A percentile compares a stretch with the other conserved stretches of the same genome.
These are phyloP conservation scores for Russula lepida DNA, from an alignment of 768 basidiomycete species.

Conservation along the genomic window DNA sequence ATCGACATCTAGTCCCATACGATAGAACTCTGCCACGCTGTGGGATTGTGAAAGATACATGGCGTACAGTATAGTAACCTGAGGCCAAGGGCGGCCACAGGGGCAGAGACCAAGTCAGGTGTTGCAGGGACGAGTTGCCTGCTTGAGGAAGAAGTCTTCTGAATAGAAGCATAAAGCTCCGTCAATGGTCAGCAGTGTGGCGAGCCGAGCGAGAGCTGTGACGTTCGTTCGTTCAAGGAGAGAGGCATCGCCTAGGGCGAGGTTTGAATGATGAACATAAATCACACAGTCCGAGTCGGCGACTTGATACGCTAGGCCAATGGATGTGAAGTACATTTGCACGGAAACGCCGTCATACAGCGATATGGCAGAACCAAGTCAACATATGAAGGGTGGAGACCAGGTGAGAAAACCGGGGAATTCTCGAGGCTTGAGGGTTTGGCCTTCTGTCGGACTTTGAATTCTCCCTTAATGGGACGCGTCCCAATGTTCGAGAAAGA, in stretches of 20 bases:
- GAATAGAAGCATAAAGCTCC: constrained; percentile 5
- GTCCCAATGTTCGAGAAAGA: not conserved
- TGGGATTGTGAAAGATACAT: not conserved
- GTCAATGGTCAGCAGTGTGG: not conserved
- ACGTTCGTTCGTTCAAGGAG: constrained; percentile 1
- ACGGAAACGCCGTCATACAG: constrained; percentile 12
- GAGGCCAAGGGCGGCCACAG: not conserved
- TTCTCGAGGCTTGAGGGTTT: not conserved
- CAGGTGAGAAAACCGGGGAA: not conserved
- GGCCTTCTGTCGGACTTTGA: constrained; percentile 12
- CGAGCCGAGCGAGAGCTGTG: not conserved
- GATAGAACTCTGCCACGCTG: not conserved
- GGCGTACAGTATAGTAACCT: not conserved
- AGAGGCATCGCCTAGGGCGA: not conserved
- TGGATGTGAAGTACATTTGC: constrained; percentile 12
- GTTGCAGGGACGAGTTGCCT: not conserved
- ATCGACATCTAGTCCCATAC: not conserved
- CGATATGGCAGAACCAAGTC: not conserved
- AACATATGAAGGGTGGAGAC: not conserved
- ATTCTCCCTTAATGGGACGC: not conserved
- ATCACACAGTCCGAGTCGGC: not conserved
- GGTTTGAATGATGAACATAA: not conserved
- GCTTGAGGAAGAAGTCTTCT: not conserved
- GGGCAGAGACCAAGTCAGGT: not conserved
- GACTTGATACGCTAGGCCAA: constrained; percentile 6